Conservation (phyloP, 2,329 filamentous ascomycete species). For the Alternaria angustiovoidea region DNA sequence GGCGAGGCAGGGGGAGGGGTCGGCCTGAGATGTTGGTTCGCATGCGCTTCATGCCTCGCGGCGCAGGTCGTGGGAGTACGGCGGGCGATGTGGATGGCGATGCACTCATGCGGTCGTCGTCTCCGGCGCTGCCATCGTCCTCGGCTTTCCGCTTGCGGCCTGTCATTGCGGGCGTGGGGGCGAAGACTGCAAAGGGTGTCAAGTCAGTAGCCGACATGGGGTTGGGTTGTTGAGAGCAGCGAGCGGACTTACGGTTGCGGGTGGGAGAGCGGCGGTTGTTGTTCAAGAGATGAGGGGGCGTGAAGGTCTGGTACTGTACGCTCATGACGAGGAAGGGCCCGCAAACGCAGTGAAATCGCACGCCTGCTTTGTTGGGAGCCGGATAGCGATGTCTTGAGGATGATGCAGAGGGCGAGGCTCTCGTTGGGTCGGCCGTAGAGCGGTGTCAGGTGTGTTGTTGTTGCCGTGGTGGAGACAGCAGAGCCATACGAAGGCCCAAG, state of each 20-base stretch:
- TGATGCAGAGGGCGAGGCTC: constrained; percentile 4
- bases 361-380: constrained; percentile 20
- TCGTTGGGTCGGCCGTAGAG: constrained; percentile 13
- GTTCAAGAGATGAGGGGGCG: constrained; percentile 70
- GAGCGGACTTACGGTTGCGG: constrained; percentile 62
- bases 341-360: constrained; percentile 29
- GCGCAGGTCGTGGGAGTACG: constrained; percentile 72
- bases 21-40: constrained; percentile 74
- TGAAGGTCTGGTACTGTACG: constrained; percentile 66
- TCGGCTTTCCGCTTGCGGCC: constrained; percentile 88
- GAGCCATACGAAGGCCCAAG: constrained; percentile 23
- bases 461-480: constrained; percentile 29
- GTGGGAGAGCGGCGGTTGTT: constrained; percentile 64
- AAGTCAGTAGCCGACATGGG: constrained; percentile 20
- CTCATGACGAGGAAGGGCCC: constrained; percentile 60
- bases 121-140: constrained; percentile 64
- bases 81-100: constrained; percentile 86
- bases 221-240: constrained; percentile 16
- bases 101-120: constrained; percentile 87
- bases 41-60: constrained; percentile 63
- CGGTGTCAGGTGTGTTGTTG: constrained; percentile 28
- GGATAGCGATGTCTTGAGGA: not conserved
- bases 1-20: constrained; percentile 72
- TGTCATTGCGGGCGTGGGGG: constrained; percentile 54
- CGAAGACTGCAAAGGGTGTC: constrained; percentile 35